Conservation (phyloP, 2,329 filamentous ascomycete genomes). For the Ceratocystis papillata region DNA sequence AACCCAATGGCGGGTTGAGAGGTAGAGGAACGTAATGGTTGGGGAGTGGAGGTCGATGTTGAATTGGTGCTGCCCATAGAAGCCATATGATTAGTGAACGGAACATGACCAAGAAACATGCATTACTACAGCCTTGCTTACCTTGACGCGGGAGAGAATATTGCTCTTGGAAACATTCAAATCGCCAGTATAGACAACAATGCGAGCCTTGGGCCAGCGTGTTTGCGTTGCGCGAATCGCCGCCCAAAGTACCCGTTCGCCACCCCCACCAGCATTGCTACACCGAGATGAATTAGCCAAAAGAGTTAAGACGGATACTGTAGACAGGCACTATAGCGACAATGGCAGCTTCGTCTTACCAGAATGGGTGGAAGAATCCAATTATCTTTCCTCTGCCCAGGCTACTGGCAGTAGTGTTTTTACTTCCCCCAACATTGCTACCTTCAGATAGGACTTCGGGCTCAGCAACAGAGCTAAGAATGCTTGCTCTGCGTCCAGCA, state of each 20-base stretch:
- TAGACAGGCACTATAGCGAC: background rate
- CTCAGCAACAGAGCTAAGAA: slow-evolving; percentile 39
- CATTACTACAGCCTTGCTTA: slow-evolving; percentile 39
- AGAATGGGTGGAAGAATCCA: slow-evolving; percentile 97
- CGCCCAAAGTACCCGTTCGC: slow-evolving; percentile 92
- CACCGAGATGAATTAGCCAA: background rate
- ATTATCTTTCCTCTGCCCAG: slow-evolving; percentile 67
- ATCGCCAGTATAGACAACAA: slow-evolving; percentile 90
- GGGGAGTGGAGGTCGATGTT: slow-evolving; percentile 81
- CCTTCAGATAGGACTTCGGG: slow-evolving; percentile 28
- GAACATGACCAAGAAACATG: background rate
- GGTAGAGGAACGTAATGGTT: slow-evolving; percentile 77
- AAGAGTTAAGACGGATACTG: background rate
- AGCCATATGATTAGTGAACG: slow-evolving; percentile 23
- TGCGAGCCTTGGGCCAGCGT: slow-evolving; percentile 78
- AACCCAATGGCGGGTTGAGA: slow-evolving; percentile 77
- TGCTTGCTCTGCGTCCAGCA: slow-evolving; percentile 47
- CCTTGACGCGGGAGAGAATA: slow-evolving; percentile 68
- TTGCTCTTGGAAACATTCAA: slow-evolving; percentile 71
- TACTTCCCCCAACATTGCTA: slow-evolving; percentile 61
- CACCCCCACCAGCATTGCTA: slow-evolving; percentile 90
- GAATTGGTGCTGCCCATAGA: slow-evolving; percentile 58
- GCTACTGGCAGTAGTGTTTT: slow-evolving; percentile 40
- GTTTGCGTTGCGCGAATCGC: slow-evolving; percentile 84
- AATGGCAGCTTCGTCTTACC: slow-evolving; percentile 42